These are phyloP conservation scores for Rhynchosporium agropyri DNA, from an alignment of 2,329 filamentous ascomycete genomes.

Conservation along the genomic window DNA sequence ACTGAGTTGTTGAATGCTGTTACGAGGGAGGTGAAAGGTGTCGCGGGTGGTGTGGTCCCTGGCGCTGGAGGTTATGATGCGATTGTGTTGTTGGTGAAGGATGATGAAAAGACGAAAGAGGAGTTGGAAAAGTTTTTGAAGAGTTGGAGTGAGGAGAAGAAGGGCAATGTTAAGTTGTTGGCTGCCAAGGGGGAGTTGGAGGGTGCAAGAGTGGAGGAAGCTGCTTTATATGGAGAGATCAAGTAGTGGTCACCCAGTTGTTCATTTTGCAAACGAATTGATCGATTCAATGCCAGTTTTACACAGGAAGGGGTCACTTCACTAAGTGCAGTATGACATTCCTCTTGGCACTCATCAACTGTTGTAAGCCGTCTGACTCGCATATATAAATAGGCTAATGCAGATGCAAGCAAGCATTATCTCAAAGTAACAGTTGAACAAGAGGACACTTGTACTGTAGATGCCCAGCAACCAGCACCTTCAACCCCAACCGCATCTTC, in stretches of 20 bases:
- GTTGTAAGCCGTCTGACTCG: too few relatives aligned
- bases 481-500: too few relatives aligned
- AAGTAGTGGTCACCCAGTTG: not conserved
- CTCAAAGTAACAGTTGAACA: too few relatives aligned
- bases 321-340: too few relatives aligned
- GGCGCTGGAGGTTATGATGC: conserved; percentile 95
- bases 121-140: conserved; percentile 64
- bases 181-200: conserved; percentile 73
- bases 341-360: too few relatives aligned
- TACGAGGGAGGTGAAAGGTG: conserved; percentile 67
- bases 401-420: too few relatives aligned
- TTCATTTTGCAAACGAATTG: too few relatives aligned
- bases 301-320: too few relatives aligned
- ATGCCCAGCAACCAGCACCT: too few relatives aligned
- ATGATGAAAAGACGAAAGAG: conserved; percentile 65
- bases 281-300: too few relatives aligned
- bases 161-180: conserved; percentile 68
- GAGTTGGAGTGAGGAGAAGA: conserved; percentile 63
- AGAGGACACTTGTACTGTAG: too few relatives aligned
- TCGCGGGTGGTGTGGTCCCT: conserved; percentile 89
- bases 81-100: conserved; percentile 75
- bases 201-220: conserved; percentile 56
- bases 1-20: conserved; percentile 81
- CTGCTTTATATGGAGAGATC: conserved; percentile 26
- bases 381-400: too few relatives aligned